These are phyloP conservation scores for Aureobasidium lini DNA, from an alignment of 2,329 filamentous ascomycete species.

Conservation along the genomic window DNA sequence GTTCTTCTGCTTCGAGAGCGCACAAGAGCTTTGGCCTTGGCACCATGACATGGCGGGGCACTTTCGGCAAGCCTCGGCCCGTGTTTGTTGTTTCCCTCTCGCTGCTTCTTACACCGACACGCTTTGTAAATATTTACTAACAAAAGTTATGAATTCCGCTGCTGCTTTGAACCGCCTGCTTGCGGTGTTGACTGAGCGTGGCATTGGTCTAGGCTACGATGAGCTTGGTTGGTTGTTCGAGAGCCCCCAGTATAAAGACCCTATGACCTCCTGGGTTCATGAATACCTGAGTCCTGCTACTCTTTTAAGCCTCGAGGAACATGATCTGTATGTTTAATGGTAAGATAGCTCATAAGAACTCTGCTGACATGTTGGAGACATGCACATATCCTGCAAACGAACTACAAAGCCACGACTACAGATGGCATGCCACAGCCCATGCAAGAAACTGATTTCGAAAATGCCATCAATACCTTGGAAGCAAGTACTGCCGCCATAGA, in stretches of 20 bases:
- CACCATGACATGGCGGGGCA: background rate
- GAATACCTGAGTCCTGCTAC: slow-evolving; percentile 40
- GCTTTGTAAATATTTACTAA: background rate
- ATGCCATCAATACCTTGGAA: slow-evolving; percentile 57
- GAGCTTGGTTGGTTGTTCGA: slow-evolving; percentile 43
- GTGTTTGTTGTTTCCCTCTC: background rate
- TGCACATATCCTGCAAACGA: background rate
- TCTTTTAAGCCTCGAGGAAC: slow-evolving; percentile 42
- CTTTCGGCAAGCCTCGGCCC: slow-evolving; percentile 2
- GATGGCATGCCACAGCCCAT: slow-evolving; percentile 35
- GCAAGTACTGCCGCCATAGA: slow-evolving; percentile 57
- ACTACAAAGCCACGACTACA: background rate
- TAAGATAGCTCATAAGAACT: slow-evolving; percentile 21
- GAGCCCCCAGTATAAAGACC: slow-evolving; percentile 32
- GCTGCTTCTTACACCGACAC: slow-evolving; percentile 5
- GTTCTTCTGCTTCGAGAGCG: background rate
- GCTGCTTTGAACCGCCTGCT: slow-evolving; percentile 34
- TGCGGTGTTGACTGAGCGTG: slow-evolving; percentile 37
- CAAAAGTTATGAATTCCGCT: background rate
- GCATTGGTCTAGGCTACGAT: slow-evolving; percentile 37
- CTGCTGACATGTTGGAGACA: background rate
- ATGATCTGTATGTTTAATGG: slow-evolving; percentile 34
- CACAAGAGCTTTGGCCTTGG: slow-evolving; percentile 1
- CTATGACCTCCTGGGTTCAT: slow-evolving; percentile 38
- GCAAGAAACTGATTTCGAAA: slow-evolving; percentile 51